Percentiles rank a stretch among this genome's conserved stretches.
Evolutionary conservation across 345 rosid species (phyloP).

Genomic region (Crucihimalaya himalaica): DNA sequence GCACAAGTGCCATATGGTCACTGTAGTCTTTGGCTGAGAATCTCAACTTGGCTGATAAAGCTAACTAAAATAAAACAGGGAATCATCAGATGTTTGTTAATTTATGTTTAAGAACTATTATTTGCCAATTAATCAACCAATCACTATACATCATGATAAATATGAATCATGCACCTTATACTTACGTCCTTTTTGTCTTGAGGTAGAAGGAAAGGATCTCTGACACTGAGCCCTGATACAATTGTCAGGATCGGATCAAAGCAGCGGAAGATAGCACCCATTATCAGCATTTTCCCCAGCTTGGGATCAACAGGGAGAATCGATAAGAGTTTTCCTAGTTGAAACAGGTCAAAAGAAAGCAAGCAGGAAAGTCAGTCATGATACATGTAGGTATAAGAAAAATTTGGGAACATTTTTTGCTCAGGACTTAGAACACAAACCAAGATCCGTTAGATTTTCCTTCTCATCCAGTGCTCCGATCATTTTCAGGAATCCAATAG

Average conservation of each 20-base stretch:
- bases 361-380: conserved; percentile 19
- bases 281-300: conserved; percentile 97
- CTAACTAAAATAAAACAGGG: conserved; percentile 56
- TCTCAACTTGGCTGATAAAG: conserved; percentile 93
- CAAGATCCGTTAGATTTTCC: conserved; percentile 92
- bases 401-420: not conserved
- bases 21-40: conserved; percentile 98
- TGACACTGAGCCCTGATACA: conserved; percentile 94
- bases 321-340: conserved; percentile 75
- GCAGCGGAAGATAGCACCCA: conserved; percentile 94
- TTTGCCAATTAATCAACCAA: conserved; percentile 11
- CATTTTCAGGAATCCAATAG: conserved; percentile 88
- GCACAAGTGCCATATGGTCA: conserved; percentile 99
- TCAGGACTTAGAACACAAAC: conserved; percentile 52
- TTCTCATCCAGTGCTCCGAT: conserved; percentile 87
- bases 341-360: conserved; percentile 21
- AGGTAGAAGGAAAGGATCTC: conserved; percentile 98
- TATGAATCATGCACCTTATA: not conserved
- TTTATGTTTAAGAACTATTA: not conserved
- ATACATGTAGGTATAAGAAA: not conserved
- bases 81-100: conserved; percentile 9
- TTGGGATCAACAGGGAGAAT: conserved; percentile 98
- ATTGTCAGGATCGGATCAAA: conserved; percentile 91
- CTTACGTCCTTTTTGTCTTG: conserved; percentile 96
- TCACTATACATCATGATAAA: conserved; percentile 3